Percentiles rank a stretch among this genome's conserved stretches.
Evolutionary conservation across 2,329 filamentous ascomycete species (phyloP).

Genomic region (Sporothrix sp.): DNA sequence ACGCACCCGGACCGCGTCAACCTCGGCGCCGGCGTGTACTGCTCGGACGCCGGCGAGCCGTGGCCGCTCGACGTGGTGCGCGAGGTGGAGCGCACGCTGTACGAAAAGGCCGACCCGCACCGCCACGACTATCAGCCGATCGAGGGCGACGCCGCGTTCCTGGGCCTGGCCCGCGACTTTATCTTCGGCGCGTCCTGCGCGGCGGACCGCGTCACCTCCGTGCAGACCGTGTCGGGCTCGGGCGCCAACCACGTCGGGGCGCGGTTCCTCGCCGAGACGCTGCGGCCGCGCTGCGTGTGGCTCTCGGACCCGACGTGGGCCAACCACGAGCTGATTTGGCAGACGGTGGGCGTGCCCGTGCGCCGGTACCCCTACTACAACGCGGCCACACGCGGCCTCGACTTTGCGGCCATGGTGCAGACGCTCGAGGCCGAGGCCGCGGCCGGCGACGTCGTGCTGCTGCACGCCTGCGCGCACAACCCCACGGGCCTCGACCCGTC

Average conservation of each 20-base stretch:
- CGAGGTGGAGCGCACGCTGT: background rate
- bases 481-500: slow-evolving; percentile 95
- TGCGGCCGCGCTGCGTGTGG: slow-evolving; percentile 64
- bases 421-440: slow-evolving; percentile 59
- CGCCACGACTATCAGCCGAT: slow-evolving; percentile 2
- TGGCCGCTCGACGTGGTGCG: slow-evolving; percentile 1
- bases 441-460: slow-evolving; percentile 70
- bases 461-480: slow-evolving; percentile 96
- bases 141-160: slow-evolving; percentile 76
- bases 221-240: slow-evolving; percentile 96
- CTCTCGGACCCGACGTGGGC: slow-evolving; percentile 94
- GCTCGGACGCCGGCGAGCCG: slow-evolving; percentile 1
- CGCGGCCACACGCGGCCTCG: slow-evolving; percentile 77
- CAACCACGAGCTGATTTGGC: slow-evolving; percentile 98
- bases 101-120: background rate
- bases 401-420: slow-evolving; percentile 79
- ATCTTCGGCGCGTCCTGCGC: slow-evolving; percentile 71
- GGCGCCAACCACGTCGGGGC: slow-evolving; percentile 89
- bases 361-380: slow-evolving; percentile 91
- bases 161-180: slow-evolving; percentile 89
- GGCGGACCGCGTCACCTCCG: slow-evolving; percentile 69
- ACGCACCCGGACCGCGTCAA: background rate
- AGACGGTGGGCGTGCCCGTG: slow-evolving; percentile 70
- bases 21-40: slow-evolving; percentile 2
- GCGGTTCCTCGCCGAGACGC: slow-evolving; percentile 85